Percentiles rank a stretch among this genome's conserved stretches.
These are phyloP conservation scores for Daucus carota DNA, from an alignment of 129 eudicot species.

Conservation along the genomic window DH1_v3.0 NC_030386.2:34558001-34558500, in stretches of 20 bases:
- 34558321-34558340: neutral
- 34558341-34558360: neutral
- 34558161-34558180: slow-evolving; percentile 74
- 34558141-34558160: slow-evolving; percentile 72
- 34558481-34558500: slow-evolving; percentile 64
- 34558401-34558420: slow-evolving; percentile 70
- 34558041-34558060: neutral
- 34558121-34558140: neutral
- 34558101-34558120: neutral
- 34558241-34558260: slow-evolving; percentile 93
- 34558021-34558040: neutral
- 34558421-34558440: slow-evolving; percentile 71
- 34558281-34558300: slow-evolving; percentile 38
- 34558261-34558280: too few relatives aligned
- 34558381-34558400: slow-evolving; percentile 46
- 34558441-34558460: slow-evolving; percentile 74
- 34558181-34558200: slow-evolving; percentile 71
- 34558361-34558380: slow-evolving; percentile 31
- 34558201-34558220: slow-evolving; percentile 63
- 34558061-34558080: neutral
- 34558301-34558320: neutral
- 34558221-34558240: slow-evolving; percentile 82
- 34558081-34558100: neutral
- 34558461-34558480: slow-evolving; percentile 69
- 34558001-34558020: neutral